Conservation (phyloP, 805 yeast genomes). For the Diddensiella caesifluorescens region DNA sequence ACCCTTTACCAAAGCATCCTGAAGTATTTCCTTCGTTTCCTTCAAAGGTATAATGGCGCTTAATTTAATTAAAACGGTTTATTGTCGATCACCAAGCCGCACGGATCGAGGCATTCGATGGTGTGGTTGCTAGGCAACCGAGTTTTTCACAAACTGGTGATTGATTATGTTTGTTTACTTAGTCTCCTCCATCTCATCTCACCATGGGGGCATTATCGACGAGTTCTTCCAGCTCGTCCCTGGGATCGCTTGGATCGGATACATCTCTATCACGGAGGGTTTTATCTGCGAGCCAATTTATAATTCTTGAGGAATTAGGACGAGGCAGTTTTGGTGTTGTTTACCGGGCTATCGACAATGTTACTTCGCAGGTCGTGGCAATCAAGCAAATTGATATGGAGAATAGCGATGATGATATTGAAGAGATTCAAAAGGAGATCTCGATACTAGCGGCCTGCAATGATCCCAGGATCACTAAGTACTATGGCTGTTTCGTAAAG, state of each 20-base stretch:
- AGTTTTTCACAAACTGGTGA: too few relatives aligned
- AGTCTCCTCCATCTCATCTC: too few relatives aligned
- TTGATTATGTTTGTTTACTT: too few relatives aligned
- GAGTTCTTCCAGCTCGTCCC: constrained; percentile 11
- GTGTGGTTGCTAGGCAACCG: too few relatives aligned
- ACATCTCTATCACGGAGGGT: constrained; percentile 15
- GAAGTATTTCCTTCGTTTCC: constrained; percentile 28
- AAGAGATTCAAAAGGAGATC: constrained; percentile 70
- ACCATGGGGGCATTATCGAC: constrained; percentile 5
- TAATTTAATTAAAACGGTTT: too few relatives aligned
- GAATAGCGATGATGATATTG: constrained; percentile 56
- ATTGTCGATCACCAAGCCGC: too few relatives aligned
- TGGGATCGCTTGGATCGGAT: constrained; percentile 1
- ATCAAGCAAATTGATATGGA: constrained; percentile 57
- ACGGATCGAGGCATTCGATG: too few relatives aligned
- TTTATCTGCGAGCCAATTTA: constrained; percentile 41
- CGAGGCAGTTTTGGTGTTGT: constrained; percentile 78
- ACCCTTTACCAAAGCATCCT: constrained; percentile 37
- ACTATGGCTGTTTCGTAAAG: constrained; percentile 65
- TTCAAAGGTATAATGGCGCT: constrained; percentile 16
- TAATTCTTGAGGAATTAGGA: constrained; percentile 53
- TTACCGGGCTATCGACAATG: constrained; percentile 52
- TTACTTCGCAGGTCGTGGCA: constrained; percentile 17
- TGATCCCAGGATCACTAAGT: constrained; percentile 56
- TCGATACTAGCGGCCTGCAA: constrained; percentile 62